Base-by-base conservation (phyloP, 1,284 basidiomycete genomes). In the Sanghuangporus baumii region DNA sequence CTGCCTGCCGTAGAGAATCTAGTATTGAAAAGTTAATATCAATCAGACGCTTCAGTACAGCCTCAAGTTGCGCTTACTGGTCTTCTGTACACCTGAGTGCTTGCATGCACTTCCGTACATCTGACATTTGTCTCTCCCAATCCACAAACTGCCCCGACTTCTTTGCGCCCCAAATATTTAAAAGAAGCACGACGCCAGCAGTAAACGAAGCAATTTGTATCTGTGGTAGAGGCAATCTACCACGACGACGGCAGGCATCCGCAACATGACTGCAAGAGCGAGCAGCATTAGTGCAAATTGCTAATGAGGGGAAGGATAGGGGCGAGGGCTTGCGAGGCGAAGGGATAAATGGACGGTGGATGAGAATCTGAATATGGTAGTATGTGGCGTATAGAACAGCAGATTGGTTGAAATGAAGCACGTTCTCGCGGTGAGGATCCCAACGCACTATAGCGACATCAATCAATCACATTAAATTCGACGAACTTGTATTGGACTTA, bases 221-320 rank as follows among this genome's bases (percentile, higher is more conserved):
- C 36, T 78, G 80, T 9, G 80, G 74, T 9, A 68, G 66, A 9
- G 71, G 66, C 20, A 67, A 48, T 3, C 55, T 65, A 1, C 73
- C 68, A 34, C 81, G 74, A 60, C 72, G 74, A 61, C 75, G 73
- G 62, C 81, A 78, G 3, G 81, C 75, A 66, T 92, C 86, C 23
- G 88, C 76, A 37, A 94, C 81, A 69, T 90, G 90, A 47, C 82
- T 84, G 64, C 87, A 90, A 2, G 87, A 87, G n/a, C 91, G 78
- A 0, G 92, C 89, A 1, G 92, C 92, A 65, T 91, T 93, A 16
- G 87, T 88, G 71, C 92, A 94, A 56, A 94, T 93, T 0, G 91
- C 88, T 14, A 93, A 78, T 0, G 89, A 91, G 0, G 92, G 89
- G 78, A 86, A 71, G 1, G 85, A 78, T 1, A 87, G 71, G 0